phyloP scores from a whole-genome alignment of 306 rosid genomes.

The Vigna unguiculata region DNA sequence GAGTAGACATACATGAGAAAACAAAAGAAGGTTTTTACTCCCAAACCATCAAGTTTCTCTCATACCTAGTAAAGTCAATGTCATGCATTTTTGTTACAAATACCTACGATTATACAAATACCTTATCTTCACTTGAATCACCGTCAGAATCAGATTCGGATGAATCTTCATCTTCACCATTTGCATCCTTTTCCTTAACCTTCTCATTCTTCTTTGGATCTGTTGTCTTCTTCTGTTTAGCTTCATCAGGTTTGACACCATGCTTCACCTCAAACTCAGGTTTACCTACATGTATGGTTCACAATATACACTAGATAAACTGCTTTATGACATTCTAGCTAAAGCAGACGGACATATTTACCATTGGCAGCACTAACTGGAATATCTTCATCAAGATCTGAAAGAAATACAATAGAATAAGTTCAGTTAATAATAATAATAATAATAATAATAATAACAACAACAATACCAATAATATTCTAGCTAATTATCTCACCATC shows the following conservation, averaged over 20 bases:
- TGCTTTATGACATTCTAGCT: neutral
- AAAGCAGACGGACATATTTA: neutral
- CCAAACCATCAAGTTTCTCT: neutral
- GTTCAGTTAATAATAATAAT: neutral
- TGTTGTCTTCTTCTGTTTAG: neutral
- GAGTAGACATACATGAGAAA: neutral
- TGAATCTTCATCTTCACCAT: constrained; percentile 11
- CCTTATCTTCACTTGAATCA: constrained; percentile 6
- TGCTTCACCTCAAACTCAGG: neutral
- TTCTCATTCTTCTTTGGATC: constrained; percentile 2
- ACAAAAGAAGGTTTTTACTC: neutral
- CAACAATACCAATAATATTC: neutral
- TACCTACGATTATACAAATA: neutral
- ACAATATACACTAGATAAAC: neutral
- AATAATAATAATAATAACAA: neutral
- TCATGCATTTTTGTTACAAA: neutral
- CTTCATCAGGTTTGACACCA: constrained; percentile 3
- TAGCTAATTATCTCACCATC: neutral
- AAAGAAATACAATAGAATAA: neutral
- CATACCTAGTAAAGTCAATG: neutral
- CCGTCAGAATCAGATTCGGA: constrained; percentile 1
- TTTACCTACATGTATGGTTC: neutral
- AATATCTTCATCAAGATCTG: constrained; percentile 24
- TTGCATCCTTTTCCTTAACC: neutral
- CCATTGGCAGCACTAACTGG: constrained; percentile 18